Conservation (phyloP, 1,139 yeast species). For the Pneumocystis murina region DNA sequence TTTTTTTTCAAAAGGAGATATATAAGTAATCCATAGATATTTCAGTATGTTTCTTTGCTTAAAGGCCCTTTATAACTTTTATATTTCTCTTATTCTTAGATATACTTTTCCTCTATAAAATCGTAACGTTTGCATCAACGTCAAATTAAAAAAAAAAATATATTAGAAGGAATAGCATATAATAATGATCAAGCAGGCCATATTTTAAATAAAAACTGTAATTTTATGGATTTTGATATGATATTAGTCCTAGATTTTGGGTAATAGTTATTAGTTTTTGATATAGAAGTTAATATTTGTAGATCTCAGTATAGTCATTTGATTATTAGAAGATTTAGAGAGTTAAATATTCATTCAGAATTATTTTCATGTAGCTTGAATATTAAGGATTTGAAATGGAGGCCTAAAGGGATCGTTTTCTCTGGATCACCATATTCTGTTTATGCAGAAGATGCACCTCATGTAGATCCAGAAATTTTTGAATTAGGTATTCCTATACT, state of each 20-base stretch:
- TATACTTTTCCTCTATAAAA: background rate
- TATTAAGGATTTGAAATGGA: conserved; percentile 66
- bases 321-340: conserved; percentile 94
- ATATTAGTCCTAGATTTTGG: conserved; percentile 95
- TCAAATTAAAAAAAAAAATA: background rate
- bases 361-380: conserved; percentile 98
- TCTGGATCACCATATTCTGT: conserved; percentile 99
- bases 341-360: conserved; percentile 94
- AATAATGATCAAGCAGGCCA: background rate
- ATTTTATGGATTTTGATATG: conserved; percentile 43
- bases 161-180: background rate
- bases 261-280: background rate
- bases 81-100: no score
- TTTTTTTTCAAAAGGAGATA: no score
- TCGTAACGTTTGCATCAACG: background rate
- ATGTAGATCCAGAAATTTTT: conserved; percentile 88
- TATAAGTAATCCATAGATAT: no score
- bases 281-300: background rate
- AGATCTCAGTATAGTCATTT: conserved; percentile 87
- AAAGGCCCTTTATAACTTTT: no score
- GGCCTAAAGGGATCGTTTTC: conserved; percentile 87
- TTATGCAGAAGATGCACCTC: conserved; percentile 89
- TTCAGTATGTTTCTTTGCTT: no score
- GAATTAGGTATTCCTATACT: conserved; percentile 82
- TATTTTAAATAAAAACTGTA: no score